Conservation (phyloP, 495 filamentous ascomycete species). For the Lophiostoma macrostomum region DNA sequence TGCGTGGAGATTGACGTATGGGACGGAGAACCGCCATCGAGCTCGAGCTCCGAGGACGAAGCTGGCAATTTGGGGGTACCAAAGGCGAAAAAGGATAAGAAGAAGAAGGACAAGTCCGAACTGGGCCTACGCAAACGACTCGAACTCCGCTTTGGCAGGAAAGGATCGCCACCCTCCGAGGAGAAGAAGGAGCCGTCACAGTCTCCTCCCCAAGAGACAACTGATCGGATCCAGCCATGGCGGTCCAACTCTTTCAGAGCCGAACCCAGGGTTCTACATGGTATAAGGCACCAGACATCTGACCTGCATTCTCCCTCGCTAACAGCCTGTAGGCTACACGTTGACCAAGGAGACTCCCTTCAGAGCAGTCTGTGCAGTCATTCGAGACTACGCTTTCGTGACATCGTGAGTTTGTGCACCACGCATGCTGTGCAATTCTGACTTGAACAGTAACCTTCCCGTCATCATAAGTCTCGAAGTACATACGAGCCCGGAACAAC, state of each 20-base stretch:
- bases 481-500: slow-evolving; percentile 73
- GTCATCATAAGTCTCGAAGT: slow-evolving; percentile 89
- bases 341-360: slow-evolving; percentile 84
- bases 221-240: slow-evolving; percentile 40
- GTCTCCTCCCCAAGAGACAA: slow-evolving; percentile 1
- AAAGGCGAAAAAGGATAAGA: slow-evolving; percentile 15
- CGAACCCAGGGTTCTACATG: slow-evolving; percentile 82
- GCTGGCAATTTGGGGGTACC: slow-evolving; percentile 12
- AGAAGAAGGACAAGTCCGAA: slow-evolving; percentile 28
- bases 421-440: not conserved
- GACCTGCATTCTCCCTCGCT: not conserved
- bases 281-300: too few species aligned
- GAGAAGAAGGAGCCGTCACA: slow-evolving; percentile 13
- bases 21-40: slow-evolving; percentile 66
- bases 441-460: slow-evolving; percentile 59
- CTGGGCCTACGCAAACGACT: slow-evolving; percentile 30
- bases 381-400: slow-evolving; percentile 74
- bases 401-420: slow-evolving; percentile 36
- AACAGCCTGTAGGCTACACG: slow-evolving; percentile 56
- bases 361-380: slow-evolving; percentile 74
- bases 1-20: slow-evolving; percentile 96
- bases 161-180: slow-evolving; percentile 8
- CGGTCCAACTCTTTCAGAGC: slow-evolving; percentile 39
- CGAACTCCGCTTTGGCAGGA: slow-evolving; percentile 29
- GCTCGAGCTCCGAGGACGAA: slow-evolving; percentile 39